phyloP scores from a whole-genome alignment of 164 flowering plant genomes.

The Platanus orientalis region DNA sequence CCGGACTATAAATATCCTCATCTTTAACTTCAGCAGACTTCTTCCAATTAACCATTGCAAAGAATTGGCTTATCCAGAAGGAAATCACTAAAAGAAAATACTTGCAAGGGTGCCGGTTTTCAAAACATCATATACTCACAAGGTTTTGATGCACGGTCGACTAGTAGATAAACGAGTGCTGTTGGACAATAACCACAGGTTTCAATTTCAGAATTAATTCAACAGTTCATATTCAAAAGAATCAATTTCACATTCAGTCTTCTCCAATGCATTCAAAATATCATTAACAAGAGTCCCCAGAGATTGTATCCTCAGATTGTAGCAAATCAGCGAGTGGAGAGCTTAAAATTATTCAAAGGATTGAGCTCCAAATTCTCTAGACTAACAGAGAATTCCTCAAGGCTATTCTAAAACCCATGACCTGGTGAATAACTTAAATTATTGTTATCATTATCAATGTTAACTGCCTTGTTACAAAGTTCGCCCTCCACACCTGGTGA shows the following conservation, averaged over 20 bases:
- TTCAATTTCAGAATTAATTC: conserved; percentile 41
- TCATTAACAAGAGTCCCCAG: conserved; percentile 52
- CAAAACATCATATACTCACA: conserved; percentile 15
- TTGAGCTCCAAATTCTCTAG: conserved; percentile 47
- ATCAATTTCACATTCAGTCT: conserved; percentile 85
- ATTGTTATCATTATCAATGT: conserved; percentile 36
- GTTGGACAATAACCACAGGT: conserved; percentile 16
- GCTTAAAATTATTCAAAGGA: conserved; percentile 37
- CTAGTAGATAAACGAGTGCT: conserved; percentile 26
- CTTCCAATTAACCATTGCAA: conserved; percentile 19
- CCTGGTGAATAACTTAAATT: conserved; percentile 50
- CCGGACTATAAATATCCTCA: conserved; percentile 65
- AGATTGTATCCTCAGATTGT: conserved; percentile 49
- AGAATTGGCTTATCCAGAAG: conserved; percentile 11
- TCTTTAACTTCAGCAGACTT: conserved; percentile 24
- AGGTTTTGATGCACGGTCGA: conserved; percentile 19
- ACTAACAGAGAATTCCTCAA: conserved; percentile 37
- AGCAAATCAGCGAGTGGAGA: conserved; percentile 45
- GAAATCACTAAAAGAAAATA: conserved; percentile 25
- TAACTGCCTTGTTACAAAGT: conserved; percentile 33
- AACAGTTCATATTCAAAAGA: conserved; percentile 67
- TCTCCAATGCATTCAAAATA: conserved; percentile 59
- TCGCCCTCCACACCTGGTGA: conserved; percentile 73
- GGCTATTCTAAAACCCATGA: conserved; percentile 26
- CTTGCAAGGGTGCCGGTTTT: conserved; percentile 39